Evolutionary conservation across 2,329 filamentous ascomycete species (phyloP).

Genomic region (Domatiomyces globalis): DNA sequence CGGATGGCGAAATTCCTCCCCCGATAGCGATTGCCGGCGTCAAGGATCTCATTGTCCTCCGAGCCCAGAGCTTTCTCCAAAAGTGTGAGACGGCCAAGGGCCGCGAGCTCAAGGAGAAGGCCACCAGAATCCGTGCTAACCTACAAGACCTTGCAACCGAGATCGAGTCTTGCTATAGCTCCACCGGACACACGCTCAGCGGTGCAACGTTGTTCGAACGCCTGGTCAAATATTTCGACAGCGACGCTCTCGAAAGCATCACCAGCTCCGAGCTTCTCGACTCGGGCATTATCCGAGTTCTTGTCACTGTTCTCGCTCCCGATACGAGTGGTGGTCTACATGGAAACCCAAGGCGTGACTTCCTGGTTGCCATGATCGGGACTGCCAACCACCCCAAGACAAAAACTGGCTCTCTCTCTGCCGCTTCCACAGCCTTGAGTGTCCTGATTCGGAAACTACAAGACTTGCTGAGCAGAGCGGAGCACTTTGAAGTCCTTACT

Average conservation of each 20-base stretch:
- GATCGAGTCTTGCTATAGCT: slow-evolving; percentile 56
- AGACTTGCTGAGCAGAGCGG: slow-evolving; percentile 85
- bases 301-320: slow-evolving; percentile 58
- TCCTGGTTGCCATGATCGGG: slow-evolving; percentile 87
- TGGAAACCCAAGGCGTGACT: slow-evolving; percentile 57
- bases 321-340: slow-evolving; percentile 3
- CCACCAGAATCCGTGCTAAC: slow-evolving; percentile 57
- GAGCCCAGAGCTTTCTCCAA: slow-evolving; percentile 72
- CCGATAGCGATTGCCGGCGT: slow-evolving; percentile 36
- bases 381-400: slow-evolving; percentile 46
- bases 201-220: slow-evolving; percentile 57
- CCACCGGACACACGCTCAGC: slow-evolving; percentile 22
- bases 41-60: slow-evolving; percentile 57
- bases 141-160: slow-evolving; percentile 58
- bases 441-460: slow-evolving; percentile 87
- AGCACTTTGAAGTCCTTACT: slow-evolving; percentile 95
- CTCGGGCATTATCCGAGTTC: slow-evolving; percentile 72
- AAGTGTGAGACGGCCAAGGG: slow-evolving; percentile 65
- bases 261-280: slow-evolving; percentile 89
- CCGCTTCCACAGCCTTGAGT: slow-evolving; percentile 70
- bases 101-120: slow-evolving; percentile 63
- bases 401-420: slow-evolving; percentile 48
- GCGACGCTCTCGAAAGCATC: slow-evolving; percentile 77
- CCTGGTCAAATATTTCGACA: slow-evolving; percentile 73
- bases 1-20: slow-evolving; percentile 27